These are phyloP conservation scores for Hypoxylon lienhwacheense DNA, from an alignment of 495 filamentous ascomycete genomes.

Conservation along the genomic window DNA sequence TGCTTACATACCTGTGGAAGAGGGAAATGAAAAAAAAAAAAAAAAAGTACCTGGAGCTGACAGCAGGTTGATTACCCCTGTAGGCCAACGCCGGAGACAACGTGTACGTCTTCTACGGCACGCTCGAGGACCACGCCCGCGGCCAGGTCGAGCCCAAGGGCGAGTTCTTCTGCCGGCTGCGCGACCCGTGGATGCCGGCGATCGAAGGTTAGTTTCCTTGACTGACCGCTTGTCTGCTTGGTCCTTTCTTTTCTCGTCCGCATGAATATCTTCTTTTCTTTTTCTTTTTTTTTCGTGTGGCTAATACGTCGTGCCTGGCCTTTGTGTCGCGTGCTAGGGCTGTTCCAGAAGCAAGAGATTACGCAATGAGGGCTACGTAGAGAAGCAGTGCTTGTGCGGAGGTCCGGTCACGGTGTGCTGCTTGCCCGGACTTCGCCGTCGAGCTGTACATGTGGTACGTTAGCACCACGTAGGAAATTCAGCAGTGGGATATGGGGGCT, in stretches of 20 bases:
- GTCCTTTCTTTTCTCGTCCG: too few relatives aligned
- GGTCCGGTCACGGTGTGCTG: not conserved
- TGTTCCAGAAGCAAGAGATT: not conserved
- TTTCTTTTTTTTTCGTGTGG: too few relatives aligned
- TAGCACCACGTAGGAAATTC: too few relatives aligned
- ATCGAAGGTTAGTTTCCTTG: constrained; percentile 57
- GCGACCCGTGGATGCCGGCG: constrained; percentile 66
- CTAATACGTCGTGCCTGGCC: too few relatives aligned
- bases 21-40: not conserved
- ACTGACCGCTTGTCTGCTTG: too few relatives aligned
- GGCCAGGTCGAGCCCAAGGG: constrained; percentile 64
- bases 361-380: not conserved
- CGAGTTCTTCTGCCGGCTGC: constrained; percentile 65
- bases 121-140: constrained; percentile 56
- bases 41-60: constrained; percentile 5
- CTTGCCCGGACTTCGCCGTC: not conserved
- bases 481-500: too few relatives aligned
- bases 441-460: too few relatives aligned
- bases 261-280: too few relatives aligned
- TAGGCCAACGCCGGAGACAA: constrained; percentile 58
- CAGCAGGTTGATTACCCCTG: too few relatives aligned
- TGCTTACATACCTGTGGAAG: too few relatives aligned
- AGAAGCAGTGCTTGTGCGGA: not conserved
- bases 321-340: not conserved
- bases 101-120: constrained; percentile 67